A percentile compares a stretch with the other conserved stretches of the same genome.
These are phyloP conservation scores for Pneumocystis sp. DNA, from an alignment of 1,139 yeast species.

Conservation along the genomic window DNA sequence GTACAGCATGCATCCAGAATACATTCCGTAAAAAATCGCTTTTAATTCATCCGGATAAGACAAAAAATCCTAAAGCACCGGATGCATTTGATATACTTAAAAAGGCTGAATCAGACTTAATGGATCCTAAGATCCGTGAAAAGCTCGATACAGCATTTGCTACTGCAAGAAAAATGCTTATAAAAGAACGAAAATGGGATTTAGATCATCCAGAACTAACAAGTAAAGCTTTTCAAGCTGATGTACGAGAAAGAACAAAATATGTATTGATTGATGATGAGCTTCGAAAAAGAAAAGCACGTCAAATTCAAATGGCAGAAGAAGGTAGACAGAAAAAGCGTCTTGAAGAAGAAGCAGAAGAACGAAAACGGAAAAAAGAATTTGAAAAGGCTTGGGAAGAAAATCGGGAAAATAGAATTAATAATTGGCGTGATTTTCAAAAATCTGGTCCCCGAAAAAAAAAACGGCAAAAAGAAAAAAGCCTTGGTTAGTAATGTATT, in stretches of 20 bases:
- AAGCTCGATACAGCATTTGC: conserved; percentile 29
- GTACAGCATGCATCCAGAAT: conserved; percentile 30
- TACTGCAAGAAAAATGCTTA: conserved; percentile 30
- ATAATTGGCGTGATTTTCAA: conserved; percentile 44
- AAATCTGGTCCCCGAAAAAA: conserved; percentile 20
- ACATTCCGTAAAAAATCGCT: conserved; percentile 45
- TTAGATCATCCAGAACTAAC: conserved; percentile 28
- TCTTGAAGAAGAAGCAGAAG: conserved; percentile 24
- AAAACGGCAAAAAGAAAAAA: neutral
- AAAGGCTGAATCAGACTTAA: conserved; percentile 26
- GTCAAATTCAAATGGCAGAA: conserved; percentile 27
- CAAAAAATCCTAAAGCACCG: conserved; percentile 40
- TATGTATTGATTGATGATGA: conserved; percentile 33
- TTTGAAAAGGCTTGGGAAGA: conserved; percentile 46
- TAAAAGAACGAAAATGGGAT: conserved; percentile 33
- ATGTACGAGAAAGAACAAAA: conserved; percentile 30
- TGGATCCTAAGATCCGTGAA: conserved; percentile 24
- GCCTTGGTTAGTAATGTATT: neutral
- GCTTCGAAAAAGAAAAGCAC: conserved; percentile 28
- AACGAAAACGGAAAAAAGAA: conserved; percentile 27
- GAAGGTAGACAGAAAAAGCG: conserved; percentile 29
- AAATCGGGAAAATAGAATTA: conserved; percentile 43
- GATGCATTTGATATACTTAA: conserved; percentile 43
- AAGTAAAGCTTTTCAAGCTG: conserved; percentile 27
- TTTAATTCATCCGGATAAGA: conserved; percentile 56